Evolutionary conservation across 2,329 filamentous ascomycete genomes (phyloP).

Genomic region (Colletotrichum chlorophyti): DNA sequence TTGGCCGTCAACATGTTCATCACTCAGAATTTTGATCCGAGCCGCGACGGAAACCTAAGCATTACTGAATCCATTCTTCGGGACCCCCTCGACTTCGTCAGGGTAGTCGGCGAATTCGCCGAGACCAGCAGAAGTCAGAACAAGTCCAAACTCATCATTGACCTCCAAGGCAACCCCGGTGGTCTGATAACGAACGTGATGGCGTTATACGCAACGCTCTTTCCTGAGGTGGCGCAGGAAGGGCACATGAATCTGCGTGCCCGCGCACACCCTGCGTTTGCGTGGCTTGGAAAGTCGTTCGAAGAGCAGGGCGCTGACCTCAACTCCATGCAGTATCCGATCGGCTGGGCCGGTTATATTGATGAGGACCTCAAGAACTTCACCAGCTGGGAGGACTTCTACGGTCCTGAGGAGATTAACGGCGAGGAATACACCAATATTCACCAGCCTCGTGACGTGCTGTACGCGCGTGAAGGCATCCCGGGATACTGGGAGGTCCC

Average conservation of each 20-base stretch:
- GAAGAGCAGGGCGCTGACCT: background rate
- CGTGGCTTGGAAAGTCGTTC: conserved; percentile 16
- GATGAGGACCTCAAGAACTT: conserved; percentile 18
- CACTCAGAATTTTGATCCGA: background rate
- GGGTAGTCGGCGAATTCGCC: conserved; percentile 46
- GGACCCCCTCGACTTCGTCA: conserved; percentile 5
- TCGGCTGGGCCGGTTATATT: conserved; percentile 29
- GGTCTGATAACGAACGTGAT: conserved; percentile 44
- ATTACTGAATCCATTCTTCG: background rate
- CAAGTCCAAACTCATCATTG: conserved; percentile 68
- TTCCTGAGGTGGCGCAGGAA: conserved; percentile 4
- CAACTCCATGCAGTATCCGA: background rate
- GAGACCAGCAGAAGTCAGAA: conserved; percentile 48
- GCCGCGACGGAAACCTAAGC: background rate
- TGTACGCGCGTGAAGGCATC: background rate
- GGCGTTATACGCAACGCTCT: conserved; percentile 15
- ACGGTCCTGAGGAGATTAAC: conserved; percentile 42
- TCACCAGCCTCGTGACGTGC: conserved; percentile 9
- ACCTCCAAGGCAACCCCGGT: conserved; percentile 67
- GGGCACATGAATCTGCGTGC: conserved; percentile 22
- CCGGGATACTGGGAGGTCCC: conserved; percentile 5
- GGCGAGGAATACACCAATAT: conserved; percentile 44
- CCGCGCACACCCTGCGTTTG: conserved; percentile 15
- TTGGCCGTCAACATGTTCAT: conserved; percentile 21
- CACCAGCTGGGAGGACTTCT: conserved; percentile 47